These are phyloP conservation scores for Plasmodium blacklocki DNA, from an alignment of 169 alveolate species.

Conservation along the genomic window DNA sequence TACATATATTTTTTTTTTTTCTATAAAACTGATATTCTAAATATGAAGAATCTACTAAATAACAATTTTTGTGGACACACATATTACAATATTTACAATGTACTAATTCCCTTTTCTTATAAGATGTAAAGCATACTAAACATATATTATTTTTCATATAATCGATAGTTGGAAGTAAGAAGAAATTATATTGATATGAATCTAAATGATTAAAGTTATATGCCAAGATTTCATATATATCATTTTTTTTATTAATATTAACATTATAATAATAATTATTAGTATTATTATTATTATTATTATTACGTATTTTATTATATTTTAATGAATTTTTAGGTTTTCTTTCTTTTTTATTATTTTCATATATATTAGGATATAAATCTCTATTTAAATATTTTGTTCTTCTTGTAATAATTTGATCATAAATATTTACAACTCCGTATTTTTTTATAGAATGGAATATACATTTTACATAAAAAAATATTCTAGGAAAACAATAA, in stretches of 20 bases:
- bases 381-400: conserved; percentile 70
- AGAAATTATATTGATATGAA: conserved; percentile 55
- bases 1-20: conserved; percentile 20
- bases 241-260: conserved; percentile 30
- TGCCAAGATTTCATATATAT: conserved; percentile 48
- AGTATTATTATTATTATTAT: neutral
- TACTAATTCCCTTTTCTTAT: conserved; percentile 35
- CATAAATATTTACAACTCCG: conserved; percentile 45
- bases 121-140: conserved; percentile 50
- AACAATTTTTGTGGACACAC: conserved; percentile 67
- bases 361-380: conserved; percentile 68
- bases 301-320: conserved; percentile 21
- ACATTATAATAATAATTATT: neutral
- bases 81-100: conserved; percentile 60
- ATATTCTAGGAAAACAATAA: conserved; percentile 67
- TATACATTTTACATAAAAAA: conserved; percentile 50
- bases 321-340: conserved; percentile 51
- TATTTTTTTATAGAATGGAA: conserved; percentile 56
- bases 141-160: conserved; percentile 64
- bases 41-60: conserved; percentile 29
- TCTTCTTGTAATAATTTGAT: conserved; percentile 50
- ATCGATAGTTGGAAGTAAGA: conserved; percentile 45
- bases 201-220: conserved; percentile 55
- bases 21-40: conserved; percentile 45
- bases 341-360: conserved; percentile 71